Evolutionary conservation across 306 rosid species (phyloP), one percentile per base, ranked within the genome.

Genomic region (Quercus cerris): DNA sequence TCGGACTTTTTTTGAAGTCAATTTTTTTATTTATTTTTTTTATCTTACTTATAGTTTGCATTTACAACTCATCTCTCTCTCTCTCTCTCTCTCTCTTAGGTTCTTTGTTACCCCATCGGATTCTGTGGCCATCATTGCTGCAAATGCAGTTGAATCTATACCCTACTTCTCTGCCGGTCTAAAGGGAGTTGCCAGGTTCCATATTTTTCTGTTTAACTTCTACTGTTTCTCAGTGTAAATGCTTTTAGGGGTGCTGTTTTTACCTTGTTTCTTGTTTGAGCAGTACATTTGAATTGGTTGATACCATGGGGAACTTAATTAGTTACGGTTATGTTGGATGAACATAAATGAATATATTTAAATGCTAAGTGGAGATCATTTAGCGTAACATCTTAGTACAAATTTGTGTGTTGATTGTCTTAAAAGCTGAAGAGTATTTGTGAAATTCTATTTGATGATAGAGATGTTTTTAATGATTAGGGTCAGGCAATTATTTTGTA

Each of bases 171-270:
- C 92, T 80, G 58, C 89, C 78, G 99, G 99, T 85, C 79, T 95
- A 84, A 95, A 95, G 87, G 99, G 99, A 76, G 99, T 95, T 77
- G 99, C 99, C 97, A 95, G 99, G 99, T 94, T 78, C 77, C 59
- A 63, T 20, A 19, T 71, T 62, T 18, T 22, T 44, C 63, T 56
- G 19, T 67, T 35, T 19, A 17, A n/a, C 46, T 35, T 67, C 72
- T 67, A 7, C 7, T 6, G 33, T 31, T 10, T 64, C 70, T 31
- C 5, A 67, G 17, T 31, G 72, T 31, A 13, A 11, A 49, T 67
- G 72, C 51, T 7, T 9, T 11, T 33, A 7, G 72, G 3, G 3
- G 72, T 35, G 46, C 13, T 67, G 8, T 3, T 62, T 14, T 67
- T 67, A 67, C n/a, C 3, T 33, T 66, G 71, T 8, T 64, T 6